A percentile compares a stretch with the other conserved stretches of the same genome.
phyloP scores from a whole-genome alignment of 148 eudicot genomes.

The Rhododendron molle region DNA sequence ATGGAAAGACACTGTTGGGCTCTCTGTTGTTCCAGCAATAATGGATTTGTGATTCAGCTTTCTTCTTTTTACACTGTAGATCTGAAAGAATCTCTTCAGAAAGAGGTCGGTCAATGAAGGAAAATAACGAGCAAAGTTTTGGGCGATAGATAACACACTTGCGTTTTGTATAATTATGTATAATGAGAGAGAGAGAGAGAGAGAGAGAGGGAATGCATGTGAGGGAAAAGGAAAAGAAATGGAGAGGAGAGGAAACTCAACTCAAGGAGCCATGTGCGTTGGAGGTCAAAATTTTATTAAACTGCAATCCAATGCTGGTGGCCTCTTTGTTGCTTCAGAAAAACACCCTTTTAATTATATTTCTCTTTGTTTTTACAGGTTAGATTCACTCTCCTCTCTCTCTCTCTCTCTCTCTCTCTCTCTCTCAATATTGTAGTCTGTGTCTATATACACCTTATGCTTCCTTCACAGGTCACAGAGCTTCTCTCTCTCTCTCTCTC shows the following conservation, averaged over 20 bases:
- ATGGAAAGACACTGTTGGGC: background rate
- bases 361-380: background rate
- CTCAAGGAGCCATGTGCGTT: constrained; percentile 30
- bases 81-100: constrained; percentile 30
- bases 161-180: too few species aligned
- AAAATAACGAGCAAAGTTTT: constrained; percentile 7
- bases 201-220: constrained; percentile 28
- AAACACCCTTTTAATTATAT: background rate
- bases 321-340: background rate
- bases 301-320: background rate
- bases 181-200: background rate
- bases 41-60: constrained; percentile 5
- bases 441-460: background rate
- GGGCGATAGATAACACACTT: background rate
- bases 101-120: constrained; percentile 19
- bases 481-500: background rate
- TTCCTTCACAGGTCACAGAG: background rate
- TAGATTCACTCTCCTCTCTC: background rate
- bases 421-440: background rate
- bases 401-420: background rate
- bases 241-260: constrained; percentile 9
- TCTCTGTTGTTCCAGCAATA: background rate
- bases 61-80: constrained; percentile 27
- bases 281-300: constrained; percentile 13
- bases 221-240: constrained; percentile 14